These are phyloP conservation scores for Aspergillus leporis DNA, from an alignment of 495 filamentous ascomycete species.

Conservation along the genomic window DNA sequence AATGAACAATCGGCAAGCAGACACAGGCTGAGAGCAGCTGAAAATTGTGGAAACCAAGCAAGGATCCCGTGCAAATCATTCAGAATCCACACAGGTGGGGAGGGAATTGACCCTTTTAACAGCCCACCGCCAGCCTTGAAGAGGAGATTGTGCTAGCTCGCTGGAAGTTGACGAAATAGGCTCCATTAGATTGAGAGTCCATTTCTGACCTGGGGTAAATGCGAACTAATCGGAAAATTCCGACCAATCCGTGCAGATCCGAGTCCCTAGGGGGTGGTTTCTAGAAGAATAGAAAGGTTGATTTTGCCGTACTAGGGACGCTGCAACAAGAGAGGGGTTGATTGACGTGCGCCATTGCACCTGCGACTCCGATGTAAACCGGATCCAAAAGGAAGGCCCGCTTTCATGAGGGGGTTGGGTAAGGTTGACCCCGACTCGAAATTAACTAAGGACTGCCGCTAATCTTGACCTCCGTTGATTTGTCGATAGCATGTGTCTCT, in stretches of 20 bases:
- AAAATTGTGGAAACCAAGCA: constrained; percentile 4
- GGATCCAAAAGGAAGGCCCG: constrained; percentile 15
- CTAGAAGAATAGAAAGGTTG: constrained; percentile 20
- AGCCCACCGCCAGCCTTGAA: constrained; percentile 6
- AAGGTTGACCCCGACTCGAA: constrained; percentile 10
- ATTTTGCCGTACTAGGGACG: constrained; percentile 10
- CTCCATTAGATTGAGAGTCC: constrained; percentile 8
- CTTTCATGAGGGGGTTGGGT: constrained; percentile 15
- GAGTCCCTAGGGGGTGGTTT: constrained; percentile 14
- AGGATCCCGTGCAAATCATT: constrained; percentile 15
- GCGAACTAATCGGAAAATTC: constrained; percentile 5
- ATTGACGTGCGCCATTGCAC: constrained; percentile 16
- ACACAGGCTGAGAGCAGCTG: not conserved
- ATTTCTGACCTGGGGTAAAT: constrained; percentile 21
- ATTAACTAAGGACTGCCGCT: constrained; percentile 9
- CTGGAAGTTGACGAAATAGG: constrained; percentile 19
- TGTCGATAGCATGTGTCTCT: constrained; percentile 13
- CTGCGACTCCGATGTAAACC: constrained; percentile 19
- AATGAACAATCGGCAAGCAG: constrained; percentile 1
- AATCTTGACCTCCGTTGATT: constrained; percentile 13
- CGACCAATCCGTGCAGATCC: constrained; percentile 13
- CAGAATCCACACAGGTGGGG: constrained; percentile 12
- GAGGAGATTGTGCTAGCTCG: constrained; percentile 19
- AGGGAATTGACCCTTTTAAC: constrained; percentile 19
- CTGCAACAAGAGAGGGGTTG: constrained; percentile 17